These are phyloP conservation scores for Nothopassalora personata DNA, from an alignment of 2,329 filamentous ascomycete species.

Conservation along the genomic window DNA sequence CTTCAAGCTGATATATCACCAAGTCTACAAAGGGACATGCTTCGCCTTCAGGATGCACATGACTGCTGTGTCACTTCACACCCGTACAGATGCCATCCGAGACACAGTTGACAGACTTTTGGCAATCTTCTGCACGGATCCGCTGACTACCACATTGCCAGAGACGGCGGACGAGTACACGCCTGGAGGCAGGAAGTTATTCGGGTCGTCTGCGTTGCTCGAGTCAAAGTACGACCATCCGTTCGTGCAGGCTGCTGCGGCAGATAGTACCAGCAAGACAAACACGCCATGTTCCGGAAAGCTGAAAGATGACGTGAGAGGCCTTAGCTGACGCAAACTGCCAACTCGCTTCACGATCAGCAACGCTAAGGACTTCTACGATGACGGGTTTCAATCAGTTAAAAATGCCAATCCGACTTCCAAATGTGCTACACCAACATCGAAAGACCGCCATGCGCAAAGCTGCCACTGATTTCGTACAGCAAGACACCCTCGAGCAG, in stretches of 20 bases:
- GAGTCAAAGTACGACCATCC: conserved; percentile 9
- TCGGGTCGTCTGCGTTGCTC: conserved; percentile 19
- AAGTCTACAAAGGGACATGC: conserved; percentile 46
- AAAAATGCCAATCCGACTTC: neutral
- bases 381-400: neutral
- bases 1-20: conserved; percentile 50
- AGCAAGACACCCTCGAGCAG: neutral
- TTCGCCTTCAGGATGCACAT: conserved; percentile 45
- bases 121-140: conserved; percentile 43
- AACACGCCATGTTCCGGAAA: conserved; percentile 15
- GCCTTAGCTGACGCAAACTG: neutral
- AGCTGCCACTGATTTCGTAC: neutral
- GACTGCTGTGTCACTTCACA: conserved; percentile 32
- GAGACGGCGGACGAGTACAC: conserved; percentile 21
- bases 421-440: neutral
- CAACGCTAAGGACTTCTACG: neutral
- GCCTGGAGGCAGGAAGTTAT: conserved; percentile 29
- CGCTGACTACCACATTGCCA: conserved; percentile 26
- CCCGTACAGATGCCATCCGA: conserved; percentile 40
- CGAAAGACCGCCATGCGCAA: neutral
- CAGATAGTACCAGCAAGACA: conserved; percentile 6
- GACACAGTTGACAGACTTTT: conserved; percentile 46
- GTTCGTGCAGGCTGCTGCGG: conserved; percentile 10
- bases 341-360: neutral
- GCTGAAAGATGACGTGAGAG: neutral